phyloP scores from a whole-genome alignment of 2,329 filamentous ascomycete species.

The Clonostachys chloroleuca region DNA sequence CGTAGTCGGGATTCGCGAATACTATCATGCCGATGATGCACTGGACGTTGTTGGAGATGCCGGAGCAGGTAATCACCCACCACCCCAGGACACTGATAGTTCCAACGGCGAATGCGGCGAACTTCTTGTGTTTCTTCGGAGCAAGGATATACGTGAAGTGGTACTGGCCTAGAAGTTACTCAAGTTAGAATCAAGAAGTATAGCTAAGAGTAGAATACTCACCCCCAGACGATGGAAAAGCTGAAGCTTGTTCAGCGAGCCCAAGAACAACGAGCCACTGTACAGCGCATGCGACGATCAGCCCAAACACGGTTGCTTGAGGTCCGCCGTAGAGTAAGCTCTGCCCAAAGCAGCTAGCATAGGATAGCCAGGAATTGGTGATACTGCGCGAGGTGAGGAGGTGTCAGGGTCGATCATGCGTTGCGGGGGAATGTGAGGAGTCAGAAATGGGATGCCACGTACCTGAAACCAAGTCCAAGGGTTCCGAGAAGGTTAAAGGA shows the following conservation, averaged over 20 bases:
- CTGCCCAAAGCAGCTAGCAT: constrained; percentile 9
- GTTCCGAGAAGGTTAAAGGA: constrained; percentile 8
- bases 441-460: not conserved
- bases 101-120: constrained; percentile 8
- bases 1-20: constrained; percentile 6
- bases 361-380: constrained; percentile 8
- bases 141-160: constrained; percentile 10
- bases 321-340: constrained; percentile 6
- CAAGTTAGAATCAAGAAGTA: no score
- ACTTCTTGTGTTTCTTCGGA: constrained; percentile 6
- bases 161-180: constrained; percentile 6
- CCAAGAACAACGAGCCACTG: constrained; percentile 9
- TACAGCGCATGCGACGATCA: constrained; percentile 9
- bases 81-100: constrained; percentile 7
- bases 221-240: constrained; percentile 3
- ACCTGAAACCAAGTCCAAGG: constrained; percentile 3
- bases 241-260: constrained; percentile 9
- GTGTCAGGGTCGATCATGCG: no score
- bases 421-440: no score
- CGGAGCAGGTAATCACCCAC: constrained; percentile 11
- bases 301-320: constrained; percentile 7
- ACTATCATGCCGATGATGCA: constrained; percentile 9
- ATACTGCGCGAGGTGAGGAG: constrained; percentile 2
- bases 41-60: constrained; percentile 8
- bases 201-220: not conserved